Evolutionary conservation across 441 rosid genomes (phyloP).

Genomic region (Aquilaria agallochum): DNA sequence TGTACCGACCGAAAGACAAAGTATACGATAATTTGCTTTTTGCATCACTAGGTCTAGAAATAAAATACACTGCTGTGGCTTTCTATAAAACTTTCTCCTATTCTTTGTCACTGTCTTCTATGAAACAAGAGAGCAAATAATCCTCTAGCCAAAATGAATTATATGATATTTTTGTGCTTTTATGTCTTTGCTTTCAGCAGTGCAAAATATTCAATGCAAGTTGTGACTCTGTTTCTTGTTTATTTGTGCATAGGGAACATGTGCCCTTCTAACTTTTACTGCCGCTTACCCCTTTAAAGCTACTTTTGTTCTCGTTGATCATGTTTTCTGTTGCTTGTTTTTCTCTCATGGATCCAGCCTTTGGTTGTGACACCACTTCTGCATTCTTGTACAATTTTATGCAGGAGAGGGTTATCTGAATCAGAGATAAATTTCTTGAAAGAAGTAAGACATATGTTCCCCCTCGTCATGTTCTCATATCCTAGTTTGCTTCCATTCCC

Average conservation of each 20-base stretch:
- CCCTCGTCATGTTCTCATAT: constrained; percentile 1
- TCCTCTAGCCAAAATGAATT: too few relatives aligned
- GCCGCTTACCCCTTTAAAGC: too few relatives aligned
- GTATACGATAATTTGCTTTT: too few relatives aligned
- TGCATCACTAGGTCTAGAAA: too few relatives aligned
- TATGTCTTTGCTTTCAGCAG: not conserved
- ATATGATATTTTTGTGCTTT: not conserved
- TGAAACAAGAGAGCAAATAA: too few relatives aligned
- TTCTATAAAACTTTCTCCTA: too few relatives aligned
- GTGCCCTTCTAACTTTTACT: not conserved
- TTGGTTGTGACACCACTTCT: not conserved
- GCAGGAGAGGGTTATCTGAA: constrained; percentile 94
- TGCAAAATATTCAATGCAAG: too few relatives aligned
- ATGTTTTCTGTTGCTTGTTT: constrained; percentile 4
- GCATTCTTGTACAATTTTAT: constrained; percentile 25
- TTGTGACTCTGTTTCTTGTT: not conserved
- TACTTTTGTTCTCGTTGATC: too few relatives aligned
- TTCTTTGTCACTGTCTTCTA: too few relatives aligned
- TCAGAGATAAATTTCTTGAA: constrained; percentile 79
- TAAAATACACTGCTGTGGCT: too few relatives aligned
- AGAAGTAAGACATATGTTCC: constrained; percentile 45
- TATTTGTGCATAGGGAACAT: not conserved
- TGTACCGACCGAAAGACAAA: too few relatives aligned
- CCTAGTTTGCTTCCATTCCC: constrained; percentile 8
- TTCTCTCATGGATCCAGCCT: not conserved